Conservation (phyloP, 441 rosid genomes). For the Erysimum pusillum region DNA sequence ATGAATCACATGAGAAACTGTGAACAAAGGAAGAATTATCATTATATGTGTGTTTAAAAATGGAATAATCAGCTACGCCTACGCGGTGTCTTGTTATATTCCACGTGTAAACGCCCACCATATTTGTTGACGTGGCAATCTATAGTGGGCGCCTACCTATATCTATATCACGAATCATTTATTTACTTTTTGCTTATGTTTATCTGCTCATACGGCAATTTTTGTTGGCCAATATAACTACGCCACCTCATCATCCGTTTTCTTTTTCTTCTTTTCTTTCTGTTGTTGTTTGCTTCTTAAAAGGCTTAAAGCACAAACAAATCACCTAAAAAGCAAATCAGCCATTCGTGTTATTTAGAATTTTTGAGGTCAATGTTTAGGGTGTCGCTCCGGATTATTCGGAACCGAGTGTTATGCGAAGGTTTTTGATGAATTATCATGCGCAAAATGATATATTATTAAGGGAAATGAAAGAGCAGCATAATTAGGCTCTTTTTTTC, state of each 20-base stretch:
- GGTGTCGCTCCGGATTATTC: slow-evolving; percentile 1
- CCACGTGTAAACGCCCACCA: slow-evolving; percentile 34
- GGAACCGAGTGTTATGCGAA: background rate
- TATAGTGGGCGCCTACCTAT: background rate
- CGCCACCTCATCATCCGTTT: slow-evolving; percentile 7
- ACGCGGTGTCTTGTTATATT: slow-evolving; percentile 20
- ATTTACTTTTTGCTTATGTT: slow-evolving; percentile 9
- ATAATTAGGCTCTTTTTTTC: background rate
- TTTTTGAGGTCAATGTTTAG: background rate
- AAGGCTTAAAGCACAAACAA: background rate
- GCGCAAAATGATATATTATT: too few relatives aligned
- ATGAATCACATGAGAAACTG: slow-evolving; percentile 10
- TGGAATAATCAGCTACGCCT: slow-evolving; percentile 15
- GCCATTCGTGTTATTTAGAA: background rate
- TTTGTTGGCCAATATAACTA: background rate
- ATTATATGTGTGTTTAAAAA: background rate
- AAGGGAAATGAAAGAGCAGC: background rate
- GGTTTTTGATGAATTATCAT: too few relatives aligned
- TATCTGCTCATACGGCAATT: slow-evolving; percentile 1
- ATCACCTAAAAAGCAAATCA: background rate
- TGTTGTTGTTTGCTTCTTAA: background rate
- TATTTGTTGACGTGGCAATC: slow-evolving; percentile 17
- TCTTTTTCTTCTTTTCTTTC: background rate
- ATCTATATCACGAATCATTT: background rate
- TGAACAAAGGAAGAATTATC: slow-evolving; percentile 8